Evolutionary conservation across 305 asterid genomes (phyloP), one percentile per base, ranked within the genome.

Genomic region (Solanum hybrid): DNA sequence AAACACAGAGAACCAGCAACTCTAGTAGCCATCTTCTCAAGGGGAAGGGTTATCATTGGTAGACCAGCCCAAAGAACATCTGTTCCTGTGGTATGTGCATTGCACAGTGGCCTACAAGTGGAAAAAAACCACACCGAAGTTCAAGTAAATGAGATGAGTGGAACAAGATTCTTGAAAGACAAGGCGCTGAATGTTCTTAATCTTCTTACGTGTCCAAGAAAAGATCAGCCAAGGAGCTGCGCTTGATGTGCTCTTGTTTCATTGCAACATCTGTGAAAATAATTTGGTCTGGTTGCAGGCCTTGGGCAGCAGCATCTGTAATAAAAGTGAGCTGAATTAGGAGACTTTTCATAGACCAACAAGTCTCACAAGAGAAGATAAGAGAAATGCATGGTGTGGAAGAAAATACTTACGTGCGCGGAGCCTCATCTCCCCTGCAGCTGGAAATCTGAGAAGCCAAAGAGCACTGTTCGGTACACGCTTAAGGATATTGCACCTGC

Each of bases 11-110:
- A 97, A 89, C 99, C 99, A 91, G 99, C 99, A 88, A 97, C 99
- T 91, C 99, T 92, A 37, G 99, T 97, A 36, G 99, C 99, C 99
- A 97, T 97, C 89, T 97, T 97, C 97, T 97, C 98, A 17, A 97
- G 98, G 80, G 99, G 98, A 90, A 97, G 98, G 75, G 99, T 97
- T 75, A 97, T 86, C 97, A 97, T 95, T 29, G 99, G 99, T 86
- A 97, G 93, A 86, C 99, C 99, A 56, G 99, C 99, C 99, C 99
- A 97, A 90, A 97, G 99, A 93, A 97, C 91, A 91, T 97, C 99
- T n/a, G 99, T 97, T 85, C 99, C 99, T 2, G 99, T 96, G 36
- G 99, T 97, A 91, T 97, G 99, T 60, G 98, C 99, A 91, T 97
- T 97, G 96, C 99, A 97, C 73, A 97, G 95, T 14, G 99, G 99